Conservation (phyloP, 306 rosid species). For the Pterocarpus santalinus region DNA sequence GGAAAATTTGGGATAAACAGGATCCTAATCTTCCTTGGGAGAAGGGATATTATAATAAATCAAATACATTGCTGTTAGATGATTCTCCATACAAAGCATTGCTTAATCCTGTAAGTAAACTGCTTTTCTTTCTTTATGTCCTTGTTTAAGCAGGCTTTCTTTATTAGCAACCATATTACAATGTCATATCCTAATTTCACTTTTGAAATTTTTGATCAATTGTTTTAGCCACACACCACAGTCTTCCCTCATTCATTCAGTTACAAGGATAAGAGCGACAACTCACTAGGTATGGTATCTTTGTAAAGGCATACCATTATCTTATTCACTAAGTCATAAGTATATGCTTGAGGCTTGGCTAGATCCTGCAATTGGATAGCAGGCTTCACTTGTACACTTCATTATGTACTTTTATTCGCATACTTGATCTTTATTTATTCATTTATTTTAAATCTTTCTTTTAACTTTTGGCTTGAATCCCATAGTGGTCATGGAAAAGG, state of each 20-base stretch:
- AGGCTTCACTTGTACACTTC: neutral
- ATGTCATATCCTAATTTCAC: neutral
- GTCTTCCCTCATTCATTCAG: conserved; percentile 70
- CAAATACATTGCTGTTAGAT: conserved; percentile 76
- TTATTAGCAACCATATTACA: neutral
- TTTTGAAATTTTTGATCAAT: neutral
- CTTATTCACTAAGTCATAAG: neutral
- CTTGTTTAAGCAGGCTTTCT: neutral
- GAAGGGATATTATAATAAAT: conserved; percentile 66
- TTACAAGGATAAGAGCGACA: conserved; percentile 56
- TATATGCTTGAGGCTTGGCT: neutral
- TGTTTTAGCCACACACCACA: conserved; percentile 50
- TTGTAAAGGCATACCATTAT: neutral
- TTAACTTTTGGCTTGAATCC: neutral
- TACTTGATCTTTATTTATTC: neutral
- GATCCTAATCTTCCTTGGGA: conserved; percentile 82
- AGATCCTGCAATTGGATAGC: neutral
- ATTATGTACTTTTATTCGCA: neutral
- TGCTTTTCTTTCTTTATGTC: neutral
- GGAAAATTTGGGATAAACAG: conserved; percentile 76
- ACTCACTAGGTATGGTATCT: conserved; percentile 64
- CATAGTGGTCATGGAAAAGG: neutral
- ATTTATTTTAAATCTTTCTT: too few species aligned
- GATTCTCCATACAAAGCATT: conserved; percentile 89
- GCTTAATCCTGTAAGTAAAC: conserved; percentile 76